Evolutionary conservation across 2,329 filamentous ascomycete species (phyloP).

Genomic region (Aspergillus sojae): DNA sequence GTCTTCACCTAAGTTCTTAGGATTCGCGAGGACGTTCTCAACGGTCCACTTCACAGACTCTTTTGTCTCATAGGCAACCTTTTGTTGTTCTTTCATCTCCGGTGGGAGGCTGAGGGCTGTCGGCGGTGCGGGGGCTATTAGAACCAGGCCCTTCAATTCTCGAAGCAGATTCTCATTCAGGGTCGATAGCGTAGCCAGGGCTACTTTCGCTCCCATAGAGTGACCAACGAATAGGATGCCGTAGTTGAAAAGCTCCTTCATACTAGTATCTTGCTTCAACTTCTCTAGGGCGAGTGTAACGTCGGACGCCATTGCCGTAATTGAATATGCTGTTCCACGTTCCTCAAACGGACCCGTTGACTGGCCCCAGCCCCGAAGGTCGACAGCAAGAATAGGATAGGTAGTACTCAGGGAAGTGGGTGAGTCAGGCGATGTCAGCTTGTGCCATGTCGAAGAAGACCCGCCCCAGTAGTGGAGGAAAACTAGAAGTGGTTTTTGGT

Average conservation of each 20-base stretch:
- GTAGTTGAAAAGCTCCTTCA: slow-evolving; percentile 25
- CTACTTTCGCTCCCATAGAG: slow-evolving; percentile 47
- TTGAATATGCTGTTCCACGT: slow-evolving; percentile 29
- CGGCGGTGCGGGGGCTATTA: slow-evolving; percentile 40
- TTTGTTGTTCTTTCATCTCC: slow-evolving; percentile 39
- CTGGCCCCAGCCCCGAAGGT: slow-evolving; percentile 42
- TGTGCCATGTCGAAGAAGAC: slow-evolving; percentile 37
- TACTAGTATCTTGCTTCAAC: slow-evolving; percentile 18
- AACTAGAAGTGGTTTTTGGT: slow-evolving; percentile 26
- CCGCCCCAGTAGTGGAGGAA: slow-evolving; percentile 47
- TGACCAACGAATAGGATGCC: slow-evolving; percentile 40
- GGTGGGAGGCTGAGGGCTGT: slow-evolving; percentile 32
- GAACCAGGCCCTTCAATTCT: slow-evolving; percentile 32
- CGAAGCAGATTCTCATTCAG: slow-evolving; percentile 9
- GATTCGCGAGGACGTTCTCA: slow-evolving; percentile 35
- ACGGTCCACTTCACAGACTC: slow-evolving; percentile 35
- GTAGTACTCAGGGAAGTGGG: slow-evolving; percentile 16
- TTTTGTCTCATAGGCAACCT: slow-evolving; percentile 33
- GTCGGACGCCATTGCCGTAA: slow-evolving; percentile 24
- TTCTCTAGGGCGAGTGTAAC: slow-evolving; percentile 13
- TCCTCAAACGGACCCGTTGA: slow-evolving; percentile 32
- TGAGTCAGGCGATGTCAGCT: slow-evolving; percentile 25
- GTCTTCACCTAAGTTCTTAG: slow-evolving; percentile 11
- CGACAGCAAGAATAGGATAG: slow-evolving; percentile 32
- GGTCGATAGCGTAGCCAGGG: slow-evolving; percentile 21